Base-by-base conservation (phyloP, 2,329 filamentous ascomycete genomes). In the Fusarium palustre region DNA sequence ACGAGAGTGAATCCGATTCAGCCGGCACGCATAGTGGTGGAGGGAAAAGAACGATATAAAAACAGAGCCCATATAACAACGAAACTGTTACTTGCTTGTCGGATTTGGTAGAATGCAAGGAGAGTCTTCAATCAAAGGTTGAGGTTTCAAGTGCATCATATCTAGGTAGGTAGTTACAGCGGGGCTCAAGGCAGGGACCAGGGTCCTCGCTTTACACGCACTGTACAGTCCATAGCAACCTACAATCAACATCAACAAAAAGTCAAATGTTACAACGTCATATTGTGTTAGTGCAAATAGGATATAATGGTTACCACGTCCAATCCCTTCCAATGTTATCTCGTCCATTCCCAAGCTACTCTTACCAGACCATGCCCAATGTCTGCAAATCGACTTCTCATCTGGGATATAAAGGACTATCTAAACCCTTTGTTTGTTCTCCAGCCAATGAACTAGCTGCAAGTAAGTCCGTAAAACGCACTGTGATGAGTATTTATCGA, bases 341-440 rank as follows among this genome's bases (percentile, higher is more conserved):
- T 67, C 42, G 47, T 67, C 66, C 62, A 68, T 71, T 66, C 71
- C 62, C 58, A 70, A 72, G 59, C 60, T 68, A 69, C 63, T 62
- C 46, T 69, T 72, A 72, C 71, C 69, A 69, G 55, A 63, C 61
- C 55, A 56, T 39, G 62, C 41, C 59, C 58, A 59, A 63, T 64
- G 39, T 58, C 57, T 59, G 55, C 54, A 57, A 69, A 66, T 67
- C 59, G 55, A 68, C 63, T 62, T 59, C 64, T 68, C 67, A 62
- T 63, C 71, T 71, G 67, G 73, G 75, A 76, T 76, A 78, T 76
- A 79, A 81, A 82, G 80, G 81, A 81, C 77, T 85, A 84, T 83
- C 83, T 85, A 85, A 85, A 75, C 81, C 81, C 81, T 80, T 80
- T 79, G 68, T 69, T 78, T 79, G 76, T 75, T 77, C 78, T 79